These are phyloP conservation scores for Sideroxylon spinosum DNA, from an alignment of 179 eudicot species.

Conservation along the genomic window DNA sequence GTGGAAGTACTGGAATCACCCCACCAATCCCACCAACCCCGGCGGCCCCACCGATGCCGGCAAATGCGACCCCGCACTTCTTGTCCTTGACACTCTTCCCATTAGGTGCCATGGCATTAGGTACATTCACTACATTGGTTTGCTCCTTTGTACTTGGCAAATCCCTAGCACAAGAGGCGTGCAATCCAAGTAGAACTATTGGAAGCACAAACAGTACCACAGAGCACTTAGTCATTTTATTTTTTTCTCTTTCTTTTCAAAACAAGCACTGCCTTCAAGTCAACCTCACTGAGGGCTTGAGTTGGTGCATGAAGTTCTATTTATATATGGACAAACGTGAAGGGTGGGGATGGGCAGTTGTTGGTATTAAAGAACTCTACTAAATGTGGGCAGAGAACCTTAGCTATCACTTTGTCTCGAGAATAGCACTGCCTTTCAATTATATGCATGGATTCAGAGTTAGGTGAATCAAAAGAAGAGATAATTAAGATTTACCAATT, in stretches of 20 bases:
- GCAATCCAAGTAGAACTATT: slow-evolving; percentile 1
- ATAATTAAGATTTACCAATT: neutral
- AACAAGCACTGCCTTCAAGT: too few species aligned
- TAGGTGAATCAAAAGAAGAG: neutral
- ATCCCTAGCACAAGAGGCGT: slow-evolving; percentile 14
- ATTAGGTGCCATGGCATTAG: slow-evolving; percentile 10
- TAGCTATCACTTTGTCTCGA: neutral
- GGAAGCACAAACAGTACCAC: neutral
- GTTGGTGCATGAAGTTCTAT: neutral
- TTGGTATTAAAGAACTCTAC: neutral
- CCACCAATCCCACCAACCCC: slow-evolving; percentile 20
- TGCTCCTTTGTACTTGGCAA: neutral
- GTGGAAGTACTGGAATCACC: slow-evolving; percentile 24
- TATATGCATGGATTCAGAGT: neutral
- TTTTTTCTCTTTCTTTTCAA: neutral
- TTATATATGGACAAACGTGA: neutral
- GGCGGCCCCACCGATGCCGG: slow-evolving; percentile 15
- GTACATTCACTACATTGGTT: slow-evolving; percentile 4
- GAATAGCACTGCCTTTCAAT: neutral
- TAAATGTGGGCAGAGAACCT: neutral
- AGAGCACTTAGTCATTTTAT: slow-evolving; percentile 11
- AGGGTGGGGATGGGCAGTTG: neutral
- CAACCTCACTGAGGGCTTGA: neutral
- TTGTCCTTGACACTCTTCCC: slow-evolving; percentile 19
- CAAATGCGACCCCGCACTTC: slow-evolving; percentile 17